phyloP scores from a whole-genome alignment of 2,329 filamentous ascomycete genomes.

The Zasmidium citrigriseum region DNA sequence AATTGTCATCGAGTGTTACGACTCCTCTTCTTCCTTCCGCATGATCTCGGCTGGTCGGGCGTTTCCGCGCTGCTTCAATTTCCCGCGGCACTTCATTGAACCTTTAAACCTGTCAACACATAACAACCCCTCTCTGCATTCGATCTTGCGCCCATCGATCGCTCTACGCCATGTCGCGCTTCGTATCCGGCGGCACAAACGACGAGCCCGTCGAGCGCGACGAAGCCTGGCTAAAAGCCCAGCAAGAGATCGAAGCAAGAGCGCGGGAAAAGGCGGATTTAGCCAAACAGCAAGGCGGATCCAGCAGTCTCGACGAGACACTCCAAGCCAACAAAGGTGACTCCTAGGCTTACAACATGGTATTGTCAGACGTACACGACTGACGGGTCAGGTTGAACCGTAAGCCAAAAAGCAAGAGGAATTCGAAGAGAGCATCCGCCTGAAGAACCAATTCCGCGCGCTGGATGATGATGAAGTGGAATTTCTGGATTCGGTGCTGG shows the following conservation, averaged over 20 bases:
- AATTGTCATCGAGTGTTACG: too few relatives aligned
- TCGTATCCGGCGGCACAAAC: conserved; percentile 55
- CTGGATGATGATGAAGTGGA: conserved; percentile 79
- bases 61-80: background rate
- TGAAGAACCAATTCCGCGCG: conserved; percentile 75
- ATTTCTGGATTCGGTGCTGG: conserved; percentile 65
- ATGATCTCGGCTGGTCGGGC: background rate
- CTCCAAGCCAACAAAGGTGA: conserved; percentile 80
- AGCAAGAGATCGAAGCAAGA: conserved; percentile 63
- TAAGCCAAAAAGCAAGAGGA: conserved; percentile 77
- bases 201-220: conserved; percentile 50
- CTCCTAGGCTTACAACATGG: background rate
- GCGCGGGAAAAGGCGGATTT: conserved; percentile 57
- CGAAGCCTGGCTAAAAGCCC: conserved; percentile 65
- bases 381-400: conserved; percentile 28
- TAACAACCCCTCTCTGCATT: background rate
- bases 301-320: conserved; percentile 71
- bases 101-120: background rate
- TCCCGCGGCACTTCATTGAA: too few relatives aligned
- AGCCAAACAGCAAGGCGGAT: conserved; percentile 47
- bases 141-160: background rate
- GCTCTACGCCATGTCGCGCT: conserved; percentile 46
- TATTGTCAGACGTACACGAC: conserved; percentile 14
- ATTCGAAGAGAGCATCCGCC: conserved; percentile 70
- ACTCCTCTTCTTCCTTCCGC: background rate